Evolutionary conservation across 768 basidiomycete species (phyloP).

Genomic region (Tulasnella sp.): DNA sequence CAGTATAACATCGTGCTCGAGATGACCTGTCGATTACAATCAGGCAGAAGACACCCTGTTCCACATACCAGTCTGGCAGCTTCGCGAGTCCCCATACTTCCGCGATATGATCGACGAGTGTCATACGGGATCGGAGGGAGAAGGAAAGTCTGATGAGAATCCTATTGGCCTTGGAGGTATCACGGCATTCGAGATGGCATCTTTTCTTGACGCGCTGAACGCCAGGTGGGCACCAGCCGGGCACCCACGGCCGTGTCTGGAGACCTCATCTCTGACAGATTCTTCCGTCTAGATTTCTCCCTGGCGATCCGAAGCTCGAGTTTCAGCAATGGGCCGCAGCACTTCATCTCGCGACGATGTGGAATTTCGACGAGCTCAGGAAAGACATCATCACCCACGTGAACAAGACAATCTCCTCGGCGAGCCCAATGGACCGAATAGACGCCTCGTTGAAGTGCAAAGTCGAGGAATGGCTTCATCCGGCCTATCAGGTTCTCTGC

Average conservation of each 20-base stretch:
- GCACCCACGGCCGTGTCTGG: no score
- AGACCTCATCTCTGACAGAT: neutral
- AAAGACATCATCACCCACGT: neutral
- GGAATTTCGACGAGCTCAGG: constrained; percentile 13
- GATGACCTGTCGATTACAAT: neutral
- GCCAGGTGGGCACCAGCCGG: neutral
- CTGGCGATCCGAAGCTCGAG: neutral
- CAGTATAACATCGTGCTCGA: neutral
- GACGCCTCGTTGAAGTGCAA: constrained; percentile 15
- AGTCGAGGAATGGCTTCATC: constrained; percentile 26
- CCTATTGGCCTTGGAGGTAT: constrained; percentile 14
- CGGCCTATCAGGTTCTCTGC: constrained; percentile 22
- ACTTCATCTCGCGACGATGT: constrained; percentile 31
- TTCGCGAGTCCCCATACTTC: constrained; percentile 12
- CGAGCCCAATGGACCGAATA: constrained; percentile 8
- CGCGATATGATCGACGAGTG: constrained; percentile 8
- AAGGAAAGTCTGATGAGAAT: constrained; percentile 21
- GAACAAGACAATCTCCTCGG: neutral
- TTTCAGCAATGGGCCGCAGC: constrained; percentile 6
- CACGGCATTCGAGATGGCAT: constrained; percentile 14
- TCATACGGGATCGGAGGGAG: neutral
- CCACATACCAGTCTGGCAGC: neutral
- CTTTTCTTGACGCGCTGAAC: neutral
- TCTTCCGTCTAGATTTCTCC: neutral
- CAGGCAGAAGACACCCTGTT: constrained; percentile 23